Base-by-base conservation (phyloP, 1,284 basidiomycete species). In the Ceratobasidium sp. region DNA sequence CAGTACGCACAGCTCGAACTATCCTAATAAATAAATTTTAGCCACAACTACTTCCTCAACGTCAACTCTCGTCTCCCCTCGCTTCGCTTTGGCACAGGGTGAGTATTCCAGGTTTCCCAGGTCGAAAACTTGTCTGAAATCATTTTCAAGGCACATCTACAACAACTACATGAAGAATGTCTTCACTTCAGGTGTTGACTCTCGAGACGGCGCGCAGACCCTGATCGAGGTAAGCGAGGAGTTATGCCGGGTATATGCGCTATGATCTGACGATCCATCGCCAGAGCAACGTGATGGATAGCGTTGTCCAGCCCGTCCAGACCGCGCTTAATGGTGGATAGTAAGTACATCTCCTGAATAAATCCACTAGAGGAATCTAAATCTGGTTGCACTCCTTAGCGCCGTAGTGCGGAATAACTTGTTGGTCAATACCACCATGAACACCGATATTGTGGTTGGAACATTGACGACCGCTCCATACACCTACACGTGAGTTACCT, bases 11-110 rank as follows among this genome's bases (percentile, higher is more conserved):
- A 74, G 56, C 33, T 54, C 9, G 36, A 44, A 75, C 29, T 22
- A 29, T 29, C 50, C 69, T 33, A 17, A 57, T 11, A 41, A 11
- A 5, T 41, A 5, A 11, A 4, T 9, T 2, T 1, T 44, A 66
- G 45, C 29, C 33, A 53, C 44, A 53, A 57, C 54, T 73, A 74
- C 63, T 76, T 64, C 59, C 57, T 67, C 47, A 74, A 77, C 54
- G 75, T 81, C 69, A 79, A 80, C 56, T 81, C 80, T 2, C 78
- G 81, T 33, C 79, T 79, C 15, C 80, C 81, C 7, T 80, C 80
- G 3, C 45, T 81, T 48, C 80, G 81, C 45, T 81, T 81, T 67
- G 81, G 81, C 9, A 81, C 81, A 2, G 80, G 75, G 53, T 60
- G 73, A 29, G 45, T 72, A 17, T 24, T 44, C 9, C 44, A 36